A percentile compares a stretch with the other conserved stretches of the same genome.
Conservation (phyloP, 805 yeast species). For the Ogataea dorogensis region DNA sequence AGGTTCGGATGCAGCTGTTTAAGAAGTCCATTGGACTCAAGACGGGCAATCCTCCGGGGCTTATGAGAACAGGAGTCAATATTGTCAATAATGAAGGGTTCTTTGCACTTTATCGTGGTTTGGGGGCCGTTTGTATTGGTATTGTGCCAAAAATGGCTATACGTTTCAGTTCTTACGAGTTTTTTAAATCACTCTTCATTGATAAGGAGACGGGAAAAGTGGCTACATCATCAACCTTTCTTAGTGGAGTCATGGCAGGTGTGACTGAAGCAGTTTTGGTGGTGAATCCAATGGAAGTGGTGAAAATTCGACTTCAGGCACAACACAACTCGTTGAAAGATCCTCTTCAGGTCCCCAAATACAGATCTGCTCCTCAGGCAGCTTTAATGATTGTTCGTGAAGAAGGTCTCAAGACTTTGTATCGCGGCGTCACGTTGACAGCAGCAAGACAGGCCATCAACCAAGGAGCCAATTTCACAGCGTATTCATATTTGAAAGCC, state of each 20-base stretch:
- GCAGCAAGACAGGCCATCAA: slow-evolving; percentile 98
- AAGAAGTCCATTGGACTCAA: slow-evolving; percentile 54
- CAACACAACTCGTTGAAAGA: slow-evolving; percentile 91
- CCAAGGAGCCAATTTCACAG: slow-evolving; percentile 98
- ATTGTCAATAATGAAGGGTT: slow-evolving; percentile 80
- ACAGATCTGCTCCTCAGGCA: slow-evolving; percentile 91
- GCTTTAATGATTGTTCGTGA: slow-evolving; percentile 78
- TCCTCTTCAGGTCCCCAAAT: slow-evolving; percentile 73
- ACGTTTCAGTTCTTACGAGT: slow-evolving; percentile 91
- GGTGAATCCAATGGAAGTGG: slow-evolving; percentile 97
- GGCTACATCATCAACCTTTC: slow-evolving; percentile 70
- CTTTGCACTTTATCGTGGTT: slow-evolving; percentile 87
- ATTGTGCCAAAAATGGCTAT: slow-evolving; percentile 98
- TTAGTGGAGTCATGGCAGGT: slow-evolving; percentile 98
- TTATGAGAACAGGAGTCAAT: slow-evolving; percentile 72
- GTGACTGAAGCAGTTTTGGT: slow-evolving; percentile 91
- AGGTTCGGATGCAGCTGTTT: slow-evolving; percentile 94
- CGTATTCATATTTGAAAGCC: slow-evolving; percentile 81
- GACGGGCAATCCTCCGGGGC: slow-evolving; percentile 73
- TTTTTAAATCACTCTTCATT: slow-evolving; percentile 68
- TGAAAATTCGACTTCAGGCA: slow-evolving; percentile 93
- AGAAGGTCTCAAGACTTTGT: slow-evolving; percentile 86
- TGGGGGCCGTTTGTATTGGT: slow-evolving; percentile 96
- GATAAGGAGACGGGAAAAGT: slow-evolving; percentile 61
- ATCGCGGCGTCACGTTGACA: slow-evolving; percentile 92